Conservation (phyloP, 306 rosid genomes). For the Pyrus bretschneideri region DNA sequence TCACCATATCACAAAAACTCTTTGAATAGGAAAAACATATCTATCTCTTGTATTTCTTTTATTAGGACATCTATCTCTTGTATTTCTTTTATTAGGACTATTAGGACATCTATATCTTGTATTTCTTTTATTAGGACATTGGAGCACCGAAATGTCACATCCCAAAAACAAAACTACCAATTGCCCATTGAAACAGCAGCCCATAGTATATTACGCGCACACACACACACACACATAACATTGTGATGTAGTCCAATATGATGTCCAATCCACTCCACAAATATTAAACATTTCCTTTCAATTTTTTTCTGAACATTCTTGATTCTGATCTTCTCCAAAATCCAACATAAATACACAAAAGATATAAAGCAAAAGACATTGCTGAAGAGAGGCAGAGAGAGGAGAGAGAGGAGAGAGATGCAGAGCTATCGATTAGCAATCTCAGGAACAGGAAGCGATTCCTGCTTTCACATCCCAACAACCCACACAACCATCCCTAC, state of each 20-base stretch:
- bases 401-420: constrained; percentile 25
- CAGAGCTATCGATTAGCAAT: constrained; percentile 34
- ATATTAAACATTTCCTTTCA: too few relatives aligned
- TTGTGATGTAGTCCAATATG: neutral
- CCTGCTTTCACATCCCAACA: constrained; percentile 43
- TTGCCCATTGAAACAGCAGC: neutral
- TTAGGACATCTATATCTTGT: neutral
- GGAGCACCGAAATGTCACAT: neutral
- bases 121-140: neutral
- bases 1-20: rapidly evolving
- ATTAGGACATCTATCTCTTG: neutral
- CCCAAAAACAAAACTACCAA: neutral
- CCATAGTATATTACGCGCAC: neutral
- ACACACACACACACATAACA: neutral
- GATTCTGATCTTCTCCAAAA: neutral
- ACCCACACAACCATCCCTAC: neutral
- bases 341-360: neutral
- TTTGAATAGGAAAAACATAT: neutral
- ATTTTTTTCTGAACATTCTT: neutral
- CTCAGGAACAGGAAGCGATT: constrained; percentile 32
- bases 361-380: neutral
- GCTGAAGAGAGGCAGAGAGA: neutral
- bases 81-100: too few relatives aligned
- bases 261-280: constrained; percentile 3
- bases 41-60: neutral